Evolutionary conservation across 1,139 yeast species (phyloP), one percentile per base, ranked within the genome.

Genomic region (Pichia cactophila): DNA sequence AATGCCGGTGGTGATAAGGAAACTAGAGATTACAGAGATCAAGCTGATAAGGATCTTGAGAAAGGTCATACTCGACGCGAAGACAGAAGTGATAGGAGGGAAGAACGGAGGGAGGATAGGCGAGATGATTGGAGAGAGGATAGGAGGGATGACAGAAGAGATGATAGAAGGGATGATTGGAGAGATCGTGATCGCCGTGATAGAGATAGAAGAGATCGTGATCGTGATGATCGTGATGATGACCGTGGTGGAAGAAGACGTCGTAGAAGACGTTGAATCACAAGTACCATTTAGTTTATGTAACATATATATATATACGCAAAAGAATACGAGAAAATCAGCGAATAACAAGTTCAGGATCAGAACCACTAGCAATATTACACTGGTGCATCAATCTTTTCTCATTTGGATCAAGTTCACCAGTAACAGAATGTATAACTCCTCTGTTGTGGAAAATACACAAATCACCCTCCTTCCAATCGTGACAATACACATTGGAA

Each of bases 321-420:
- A n/a, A 26, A 28, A 17, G 26, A 26, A 14, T 12, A 28, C 23
- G 26, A 14, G n/a, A 31, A 31, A 12, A 3, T 14, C 12, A 31
- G 16, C 35, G 14, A 11, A 7, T 26, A 11, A 45, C 45, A 33
- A 49, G 46, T 16, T 41, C 31, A 20, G 95, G 95, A 62, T 86
- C 94, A 26, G 64, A 56, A 6, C 88, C 89, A 63, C 88, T 80
- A 20, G 96, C 95, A 66, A 87, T 86, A 68, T 87, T 87, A 69
- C 96, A 87, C 68, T 87, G 96, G 65, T 87, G 96, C 95, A 87
- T 86, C 64, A 87, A 73, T 65, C 96, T 77, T 61, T 79, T 79
- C 63, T 86, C 94, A 49, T 83, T 86, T 26, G 75, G 74, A 28
- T 79, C 83, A 67, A 87, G 83, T 65, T 86, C 95, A 47, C 95